phyloP scores from a whole-genome alignment of 2,329 filamentous ascomycete species.

The Botrytis porri region DNA sequence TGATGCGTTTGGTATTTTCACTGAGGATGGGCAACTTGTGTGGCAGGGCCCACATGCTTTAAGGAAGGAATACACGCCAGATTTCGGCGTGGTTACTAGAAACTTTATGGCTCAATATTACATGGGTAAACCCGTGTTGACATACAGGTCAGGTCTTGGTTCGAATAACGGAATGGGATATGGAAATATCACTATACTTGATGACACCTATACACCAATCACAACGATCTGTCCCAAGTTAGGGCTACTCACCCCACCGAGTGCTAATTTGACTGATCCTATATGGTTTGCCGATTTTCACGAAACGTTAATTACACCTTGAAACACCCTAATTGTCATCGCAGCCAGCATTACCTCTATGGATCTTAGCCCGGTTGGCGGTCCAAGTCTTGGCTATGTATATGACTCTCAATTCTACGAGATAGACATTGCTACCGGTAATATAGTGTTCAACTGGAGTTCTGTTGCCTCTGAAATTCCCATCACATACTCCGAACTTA shows the following conservation, averaged over 20 bases:
- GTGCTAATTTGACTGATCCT: background rate
- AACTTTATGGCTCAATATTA: background rate
- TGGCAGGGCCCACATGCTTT: background rate
- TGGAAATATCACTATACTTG: background rate
- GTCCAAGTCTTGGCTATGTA: constrained; percentile 38
- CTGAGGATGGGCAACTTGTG: background rate
- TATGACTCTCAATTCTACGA: constrained; percentile 43
- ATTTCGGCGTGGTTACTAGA: background rate
- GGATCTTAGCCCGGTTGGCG: constrained; percentile 38
- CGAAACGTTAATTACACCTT: background rate
- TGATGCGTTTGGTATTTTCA: background rate
- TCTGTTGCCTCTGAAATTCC: constrained; percentile 38
- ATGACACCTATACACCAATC: background rate
- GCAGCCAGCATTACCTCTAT: background rate
- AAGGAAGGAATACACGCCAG: background rate
- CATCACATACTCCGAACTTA: constrained; percentile 1
- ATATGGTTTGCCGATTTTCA: background rate
- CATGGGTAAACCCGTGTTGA: background rate
- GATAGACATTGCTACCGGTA: constrained; percentile 42
- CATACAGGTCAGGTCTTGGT: background rate
- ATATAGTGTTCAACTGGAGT: constrained; percentile 44
- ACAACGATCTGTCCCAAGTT: constrained; percentile 1
- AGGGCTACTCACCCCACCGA: background rate
- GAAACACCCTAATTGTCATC: background rate
- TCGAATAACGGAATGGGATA: background rate